phyloP scores from a whole-genome alignment of 2,329 filamentous ascomycete species.

The Cadophora luteo-olivacea region DNA sequence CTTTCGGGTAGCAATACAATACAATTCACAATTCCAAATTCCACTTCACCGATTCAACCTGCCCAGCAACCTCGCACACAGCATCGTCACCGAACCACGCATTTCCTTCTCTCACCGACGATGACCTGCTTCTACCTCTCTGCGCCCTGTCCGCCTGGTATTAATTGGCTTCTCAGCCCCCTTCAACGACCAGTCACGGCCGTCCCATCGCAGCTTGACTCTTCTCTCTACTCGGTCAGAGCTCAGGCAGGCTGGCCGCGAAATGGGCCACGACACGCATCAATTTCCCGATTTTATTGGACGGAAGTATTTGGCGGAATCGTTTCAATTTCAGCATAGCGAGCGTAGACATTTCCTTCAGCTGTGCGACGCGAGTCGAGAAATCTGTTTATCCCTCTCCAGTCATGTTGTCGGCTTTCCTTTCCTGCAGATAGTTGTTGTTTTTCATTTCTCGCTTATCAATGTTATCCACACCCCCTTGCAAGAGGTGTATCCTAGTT shows the following conservation, averaged over 20 bases:
- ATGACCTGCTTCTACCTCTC: neutral
- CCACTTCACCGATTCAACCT: neutral
- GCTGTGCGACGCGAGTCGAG: slow-evolving; percentile 11
- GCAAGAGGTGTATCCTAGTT: neutral
- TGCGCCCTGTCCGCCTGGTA: neutral
- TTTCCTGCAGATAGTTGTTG: slow-evolving; percentile 2
- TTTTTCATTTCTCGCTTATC: slow-evolving; percentile 13
- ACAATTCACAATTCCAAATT: neutral
- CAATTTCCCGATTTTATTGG: neutral
- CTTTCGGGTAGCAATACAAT: neutral
- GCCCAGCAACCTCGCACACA: neutral
- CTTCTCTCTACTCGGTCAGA: slow-evolving; percentile 12
- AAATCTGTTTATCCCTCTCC: neutral
- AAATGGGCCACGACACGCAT: slow-evolving; percentile 4
- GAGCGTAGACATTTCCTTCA: slow-evolving; percentile 2
- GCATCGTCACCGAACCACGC: slow-evolving; percentile 1
- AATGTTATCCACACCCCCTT: no score
- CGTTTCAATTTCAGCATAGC: slow-evolving; percentile 3
- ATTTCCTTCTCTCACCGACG: neutral
- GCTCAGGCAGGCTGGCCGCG: slow-evolving; percentile 1
- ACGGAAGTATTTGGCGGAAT: neutral
- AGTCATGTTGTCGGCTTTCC: neutral
- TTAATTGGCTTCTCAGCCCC: slow-evolving; percentile 7
- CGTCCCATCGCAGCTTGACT: neutral
- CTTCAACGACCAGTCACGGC: slow-evolving; percentile 11